Percentiles rank a stretch among this genome's conserved stretches.
Conservation (phyloP, 805 yeast genomes). For the Wickerhamiella nectarea region DNA sequence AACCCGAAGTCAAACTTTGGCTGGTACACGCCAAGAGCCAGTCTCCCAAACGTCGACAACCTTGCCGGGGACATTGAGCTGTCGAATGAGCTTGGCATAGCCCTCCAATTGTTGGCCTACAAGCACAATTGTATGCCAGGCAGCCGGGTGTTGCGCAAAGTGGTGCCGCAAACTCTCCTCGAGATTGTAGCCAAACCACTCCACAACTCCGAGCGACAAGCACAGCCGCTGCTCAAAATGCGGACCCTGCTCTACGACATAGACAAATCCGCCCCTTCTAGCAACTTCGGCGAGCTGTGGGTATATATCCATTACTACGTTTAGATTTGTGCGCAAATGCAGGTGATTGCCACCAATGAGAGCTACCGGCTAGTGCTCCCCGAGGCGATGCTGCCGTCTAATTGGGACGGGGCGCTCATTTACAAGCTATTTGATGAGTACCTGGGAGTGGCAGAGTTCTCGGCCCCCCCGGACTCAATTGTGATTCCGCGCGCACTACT, state of each 20-base stretch:
- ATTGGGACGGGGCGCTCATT: conserved; percentile 5
- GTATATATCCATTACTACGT: conserved; percentile 6
- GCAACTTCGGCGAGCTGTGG: conserved; percentile 5
- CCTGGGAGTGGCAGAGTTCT: conserved; percentile 36
- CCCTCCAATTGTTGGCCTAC: not conserved
- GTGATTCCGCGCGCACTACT: conserved; percentile 29
- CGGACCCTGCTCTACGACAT: not conserved
- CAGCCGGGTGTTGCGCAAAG: not conserved
- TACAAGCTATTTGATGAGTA: conserved; percentile 3
- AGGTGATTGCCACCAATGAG: not conserved
- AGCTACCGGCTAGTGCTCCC: conserved; percentile 3
- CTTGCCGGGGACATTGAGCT: not conserved
- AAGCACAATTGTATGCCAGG: not conserved
- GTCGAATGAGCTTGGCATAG: not conserved
- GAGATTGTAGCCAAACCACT: not conserved
- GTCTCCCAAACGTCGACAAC: not conserved
- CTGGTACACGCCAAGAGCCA: not conserved
- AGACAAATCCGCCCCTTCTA: conserved; percentile 5
- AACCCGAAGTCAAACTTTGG: not conserved
- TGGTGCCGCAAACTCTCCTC: not conserved
- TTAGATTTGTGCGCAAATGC: too few relatives aligned
- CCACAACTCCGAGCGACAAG: not conserved
- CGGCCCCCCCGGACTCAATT: conserved; percentile 29
- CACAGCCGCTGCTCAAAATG: not conserved
- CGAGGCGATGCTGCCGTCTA: not conserved